Evolutionary conservation across 1,139 yeast genomes (phyloP).

Genomic region (Pneumocystis jirovecii): DNA sequence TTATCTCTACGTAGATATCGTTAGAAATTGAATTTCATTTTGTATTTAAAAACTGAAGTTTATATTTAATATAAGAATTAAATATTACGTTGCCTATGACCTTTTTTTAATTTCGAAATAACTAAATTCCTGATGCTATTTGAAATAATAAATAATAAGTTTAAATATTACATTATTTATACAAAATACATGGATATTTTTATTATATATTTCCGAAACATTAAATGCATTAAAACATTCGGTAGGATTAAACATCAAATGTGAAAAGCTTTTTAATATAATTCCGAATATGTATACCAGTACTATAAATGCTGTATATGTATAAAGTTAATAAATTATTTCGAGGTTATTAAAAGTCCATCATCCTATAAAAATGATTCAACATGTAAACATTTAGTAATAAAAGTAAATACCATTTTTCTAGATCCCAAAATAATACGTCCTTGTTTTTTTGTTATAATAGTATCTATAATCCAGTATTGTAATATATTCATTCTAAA

Average conservation of each 20-base stretch:
- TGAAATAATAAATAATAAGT: background rate
- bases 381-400: background rate
- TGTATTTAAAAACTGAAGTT: background rate
- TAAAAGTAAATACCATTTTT: background rate
- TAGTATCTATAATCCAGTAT: background rate
- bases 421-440: background rate
- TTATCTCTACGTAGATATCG: conserved; percentile 99
- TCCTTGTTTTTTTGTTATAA: background rate
- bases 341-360: background rate
- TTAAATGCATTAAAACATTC: background rate
- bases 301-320: too few relatives aligned
- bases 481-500: background rate
- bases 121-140: background rate
- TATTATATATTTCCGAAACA: background rate
- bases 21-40: conserved; percentile 29
- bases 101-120: background rate
- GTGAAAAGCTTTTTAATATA: background rate
- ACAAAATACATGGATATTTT: background rate
- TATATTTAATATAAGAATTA: background rate
- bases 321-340: background rate
- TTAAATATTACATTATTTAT: background rate
- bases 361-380: background rate
- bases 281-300: background rate
- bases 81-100: background rate
- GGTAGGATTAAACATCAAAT: background rate